Evolutionary conservation across 2,329 filamentous ascomycete species (phyloP).

Genomic region (Monosporascus sp.): DNA sequence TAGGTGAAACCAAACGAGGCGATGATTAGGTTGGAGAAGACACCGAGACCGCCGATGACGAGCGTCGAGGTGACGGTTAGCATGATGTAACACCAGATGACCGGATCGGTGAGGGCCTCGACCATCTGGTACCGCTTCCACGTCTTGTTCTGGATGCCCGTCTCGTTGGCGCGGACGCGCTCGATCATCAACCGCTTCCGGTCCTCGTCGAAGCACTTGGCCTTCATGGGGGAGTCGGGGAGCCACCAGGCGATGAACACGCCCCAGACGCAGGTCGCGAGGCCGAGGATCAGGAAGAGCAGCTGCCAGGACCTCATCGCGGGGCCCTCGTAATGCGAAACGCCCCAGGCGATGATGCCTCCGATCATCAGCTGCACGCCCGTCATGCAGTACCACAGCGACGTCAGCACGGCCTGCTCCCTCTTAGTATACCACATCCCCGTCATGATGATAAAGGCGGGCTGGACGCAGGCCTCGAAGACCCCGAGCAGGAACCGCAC

Average conservation of each 20-base stretch:
- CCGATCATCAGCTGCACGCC: constrained; percentile 32
- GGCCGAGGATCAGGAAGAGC: constrained; percentile 37
- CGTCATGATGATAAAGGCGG: constrained; percentile 40
- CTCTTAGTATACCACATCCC: constrained; percentile 37
- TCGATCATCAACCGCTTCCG: constrained; percentile 33
- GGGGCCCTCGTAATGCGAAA: constrained; percentile 26
- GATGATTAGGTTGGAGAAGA: constrained; percentile 36
- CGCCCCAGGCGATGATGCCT: constrained; percentile 34
- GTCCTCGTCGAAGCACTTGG: constrained; percentile 41
- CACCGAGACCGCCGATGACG: constrained; percentile 30
- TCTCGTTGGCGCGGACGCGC: constrained; percentile 33
- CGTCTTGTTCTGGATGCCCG: constrained; percentile 31
- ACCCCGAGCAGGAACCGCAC: constrained; percentile 36
- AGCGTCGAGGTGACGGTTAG: constrained; percentile 22
- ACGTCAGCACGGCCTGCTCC: constrained; percentile 28
- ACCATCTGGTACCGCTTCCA: constrained; percentile 32
- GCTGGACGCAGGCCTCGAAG: constrained; percentile 42
- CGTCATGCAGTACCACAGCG: constrained; percentile 29
- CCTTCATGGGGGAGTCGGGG: constrained; percentile 47
- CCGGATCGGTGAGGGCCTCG: constrained; percentile 32
- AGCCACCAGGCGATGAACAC: constrained; percentile 35
- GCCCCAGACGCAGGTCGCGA: constrained; percentile 29
- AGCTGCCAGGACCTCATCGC: constrained; percentile 34
- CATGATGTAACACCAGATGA: constrained; percentile 24
- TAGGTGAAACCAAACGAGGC: constrained; percentile 33